These are phyloP conservation scores for Spizellomyces sp. DNA, from an alignment of 192 early-diverging fungal genomes.

Conservation along the genomic window DNA sequence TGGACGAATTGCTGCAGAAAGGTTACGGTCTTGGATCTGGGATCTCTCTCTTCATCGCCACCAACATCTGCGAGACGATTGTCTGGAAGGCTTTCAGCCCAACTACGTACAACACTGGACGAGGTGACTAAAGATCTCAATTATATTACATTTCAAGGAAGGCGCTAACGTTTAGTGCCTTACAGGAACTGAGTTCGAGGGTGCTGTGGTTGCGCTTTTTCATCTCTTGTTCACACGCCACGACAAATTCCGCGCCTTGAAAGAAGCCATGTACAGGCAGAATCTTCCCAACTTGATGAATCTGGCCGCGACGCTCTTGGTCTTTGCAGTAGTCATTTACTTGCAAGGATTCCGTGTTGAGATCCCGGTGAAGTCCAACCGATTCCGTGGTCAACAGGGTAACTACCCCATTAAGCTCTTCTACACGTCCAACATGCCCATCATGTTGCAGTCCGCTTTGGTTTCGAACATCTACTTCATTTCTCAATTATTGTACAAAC, in stretches of 20 bases:
- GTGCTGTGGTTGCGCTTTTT: constrained; percentile 93
- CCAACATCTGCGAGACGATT: constrained; percentile 99
- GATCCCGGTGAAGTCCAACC: constrained; percentile 96
- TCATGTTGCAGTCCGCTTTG: constrained; percentile 99
- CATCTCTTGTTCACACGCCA: constrained; percentile 91
- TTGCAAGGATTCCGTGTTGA: constrained; percentile 99
- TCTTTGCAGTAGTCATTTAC: constrained; percentile 73
- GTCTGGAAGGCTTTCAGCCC: constrained; percentile 99
- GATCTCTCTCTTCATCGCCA: constrained; percentile 99
- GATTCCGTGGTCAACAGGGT: constrained; percentile 95
- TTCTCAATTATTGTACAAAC: constrained; percentile 96
- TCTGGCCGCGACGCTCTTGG: constrained; percentile 84
- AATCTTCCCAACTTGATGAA: constrained; percentile 70
- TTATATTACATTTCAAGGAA: background rate
- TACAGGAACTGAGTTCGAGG: constrained; percentile 89
- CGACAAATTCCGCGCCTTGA: constrained; percentile 96
- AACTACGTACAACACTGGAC: constrained; percentile 96
- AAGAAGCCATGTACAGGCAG: constrained; percentile 94
- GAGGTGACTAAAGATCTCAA: constrained; percentile 51
- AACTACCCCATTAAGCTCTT: constrained; percentile 99
- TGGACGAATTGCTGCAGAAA: constrained; percentile 99
- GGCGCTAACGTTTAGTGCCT: background rate
- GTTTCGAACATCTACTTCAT: constrained; percentile 98
- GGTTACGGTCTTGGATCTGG: constrained; percentile 99
- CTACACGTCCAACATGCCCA: constrained; percentile 99